Conservation (phyloP, 2,329 filamentous ascomycete genomes). For the Juglanconis oblonga region DNA sequence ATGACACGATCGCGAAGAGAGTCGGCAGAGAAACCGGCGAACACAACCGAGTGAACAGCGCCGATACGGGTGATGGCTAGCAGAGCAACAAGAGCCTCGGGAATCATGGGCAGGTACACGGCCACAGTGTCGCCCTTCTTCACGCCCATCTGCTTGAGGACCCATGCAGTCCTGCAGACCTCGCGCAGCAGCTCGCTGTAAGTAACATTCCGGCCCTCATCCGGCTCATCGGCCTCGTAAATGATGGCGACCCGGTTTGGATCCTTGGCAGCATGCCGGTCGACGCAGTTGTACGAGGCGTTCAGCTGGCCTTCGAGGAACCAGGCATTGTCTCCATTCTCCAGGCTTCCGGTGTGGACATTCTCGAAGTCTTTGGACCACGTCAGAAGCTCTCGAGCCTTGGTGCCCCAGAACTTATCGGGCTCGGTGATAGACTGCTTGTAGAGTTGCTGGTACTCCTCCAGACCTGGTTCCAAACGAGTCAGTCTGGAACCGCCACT, state of each 20-base stretch:
- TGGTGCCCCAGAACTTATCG: constrained; percentile 81
- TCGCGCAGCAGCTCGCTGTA: constrained; percentile 91
- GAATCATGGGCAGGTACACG: constrained; percentile 98
- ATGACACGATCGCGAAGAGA: constrained; percentile 93
- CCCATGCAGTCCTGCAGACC: constrained; percentile 83
- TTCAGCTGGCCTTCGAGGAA: constrained; percentile 93
- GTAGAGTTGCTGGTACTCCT: constrained; percentile 67
- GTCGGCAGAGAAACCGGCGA: constrained; percentile 95
- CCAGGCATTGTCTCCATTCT: constrained; percentile 84
- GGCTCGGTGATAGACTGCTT: constrained; percentile 87
- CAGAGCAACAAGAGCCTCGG: constrained; percentile 88
- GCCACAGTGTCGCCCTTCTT: constrained; percentile 96
- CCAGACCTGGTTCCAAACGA: constrained; percentile 45
- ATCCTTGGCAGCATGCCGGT: constrained; percentile 93
- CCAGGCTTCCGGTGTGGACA: constrained; percentile 73
- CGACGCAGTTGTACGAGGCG: constrained; percentile 95
- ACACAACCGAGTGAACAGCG: constrained; percentile 94
- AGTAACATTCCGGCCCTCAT: constrained; percentile 82
- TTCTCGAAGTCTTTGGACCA: constrained; percentile 94
- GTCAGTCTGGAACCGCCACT: constrained; percentile 9
- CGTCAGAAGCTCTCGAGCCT: constrained; percentile 83
- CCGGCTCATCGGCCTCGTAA: constrained; percentile 93
- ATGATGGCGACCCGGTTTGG: constrained; percentile 94
- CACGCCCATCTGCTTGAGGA: constrained; percentile 92
- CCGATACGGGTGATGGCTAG: constrained; percentile 90